These are phyloP conservation scores for Vitis riparia DNA, from an alignment of 164 flowering plant species.

Conservation along the genomic window DNA sequence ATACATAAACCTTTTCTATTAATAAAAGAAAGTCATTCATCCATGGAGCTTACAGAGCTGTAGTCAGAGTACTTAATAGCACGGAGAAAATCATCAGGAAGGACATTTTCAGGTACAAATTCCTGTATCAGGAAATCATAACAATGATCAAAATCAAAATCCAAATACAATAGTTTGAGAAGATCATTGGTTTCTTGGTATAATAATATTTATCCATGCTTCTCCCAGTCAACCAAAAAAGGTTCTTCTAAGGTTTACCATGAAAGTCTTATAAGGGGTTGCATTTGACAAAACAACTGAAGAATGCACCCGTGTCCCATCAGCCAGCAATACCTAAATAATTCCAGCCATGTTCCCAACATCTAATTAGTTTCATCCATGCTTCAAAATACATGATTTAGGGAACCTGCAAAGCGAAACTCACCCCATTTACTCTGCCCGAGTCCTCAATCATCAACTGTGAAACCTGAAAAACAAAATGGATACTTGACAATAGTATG, in stretches of 20 bases:
- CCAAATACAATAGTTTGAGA: background rate
- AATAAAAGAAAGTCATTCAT: background rate
- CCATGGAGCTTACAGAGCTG: conserved; percentile 70
- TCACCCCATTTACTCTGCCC: conserved; percentile 74
- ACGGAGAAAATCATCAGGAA: conserved; percentile 69
- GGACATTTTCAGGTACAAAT: conserved; percentile 61
- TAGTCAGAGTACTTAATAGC: conserved; percentile 75
- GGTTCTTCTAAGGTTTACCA: conserved; percentile 42
- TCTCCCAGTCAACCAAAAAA: background rate
- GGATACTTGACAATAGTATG: background rate
- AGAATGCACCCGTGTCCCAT: conserved; percentile 67
- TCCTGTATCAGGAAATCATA: conserved; percentile 50
- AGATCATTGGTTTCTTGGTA: background rate
- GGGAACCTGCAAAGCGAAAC: conserved; percentile 15
- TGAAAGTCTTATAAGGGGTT: conserved; percentile 85
- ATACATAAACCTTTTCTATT: too few species aligned
- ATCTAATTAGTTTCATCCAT: conserved; percentile 14
- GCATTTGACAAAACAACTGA: conserved; percentile 90
- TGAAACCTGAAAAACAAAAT: conserved; percentile 56
- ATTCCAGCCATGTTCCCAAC: conserved; percentile 15
- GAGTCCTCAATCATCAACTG: conserved; percentile 57
- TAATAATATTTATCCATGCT: background rate
- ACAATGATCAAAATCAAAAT: background rate
- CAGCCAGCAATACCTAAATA: conserved; percentile 71
- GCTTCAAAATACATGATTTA: background rate